Evolutionary conservation across 2,329 filamentous ascomycete species (phyloP).

Genomic region (Colletotrichum lentis): DNA sequence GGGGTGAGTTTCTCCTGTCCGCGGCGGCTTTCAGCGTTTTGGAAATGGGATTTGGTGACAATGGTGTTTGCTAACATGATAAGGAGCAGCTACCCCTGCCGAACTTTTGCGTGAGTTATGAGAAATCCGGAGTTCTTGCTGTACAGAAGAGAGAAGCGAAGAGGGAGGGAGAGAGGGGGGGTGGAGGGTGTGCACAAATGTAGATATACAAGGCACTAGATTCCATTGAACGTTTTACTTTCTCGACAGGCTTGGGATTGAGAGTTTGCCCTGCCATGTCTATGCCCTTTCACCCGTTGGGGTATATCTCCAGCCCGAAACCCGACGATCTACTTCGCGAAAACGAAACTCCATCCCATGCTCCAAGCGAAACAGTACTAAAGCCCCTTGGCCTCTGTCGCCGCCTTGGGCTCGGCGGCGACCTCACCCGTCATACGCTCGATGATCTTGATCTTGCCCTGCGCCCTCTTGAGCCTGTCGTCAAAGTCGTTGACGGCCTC

Average conservation of each 20-base stretch:
- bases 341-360: conserved; percentile 5
- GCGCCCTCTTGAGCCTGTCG: conserved; percentile 82
- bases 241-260: neutral
- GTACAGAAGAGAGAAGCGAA: conserved; percentile 37
- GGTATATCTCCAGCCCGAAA: conserved; percentile 10
- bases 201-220: conserved; percentile 46
- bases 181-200: conserved; percentile 37
- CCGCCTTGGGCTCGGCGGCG: conserved; percentile 9
- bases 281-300: neutral
- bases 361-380: neutral
- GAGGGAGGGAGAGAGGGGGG: neutral
- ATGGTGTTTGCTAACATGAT: conserved; percentile 44
- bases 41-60: conserved; percentile 16
- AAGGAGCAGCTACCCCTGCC: conserved; percentile 66
- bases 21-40: neutral
- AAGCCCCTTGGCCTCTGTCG: conserved; percentile 11
- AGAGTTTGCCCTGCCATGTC: neutral
- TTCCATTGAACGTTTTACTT: conserved; percentile 39
- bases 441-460: conserved; percentile 85
- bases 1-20: conserved; percentile 61
- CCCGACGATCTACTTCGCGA: neutral
- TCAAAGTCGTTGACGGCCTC: conserved; percentile 92
- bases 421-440: conserved; percentile 69
- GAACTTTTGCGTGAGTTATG: conserved; percentile 63
- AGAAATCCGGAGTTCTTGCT: conserved; percentile 38